Conservation (phyloP, 768 basidiomycete species). For the Pisolithus albus region DNA sequence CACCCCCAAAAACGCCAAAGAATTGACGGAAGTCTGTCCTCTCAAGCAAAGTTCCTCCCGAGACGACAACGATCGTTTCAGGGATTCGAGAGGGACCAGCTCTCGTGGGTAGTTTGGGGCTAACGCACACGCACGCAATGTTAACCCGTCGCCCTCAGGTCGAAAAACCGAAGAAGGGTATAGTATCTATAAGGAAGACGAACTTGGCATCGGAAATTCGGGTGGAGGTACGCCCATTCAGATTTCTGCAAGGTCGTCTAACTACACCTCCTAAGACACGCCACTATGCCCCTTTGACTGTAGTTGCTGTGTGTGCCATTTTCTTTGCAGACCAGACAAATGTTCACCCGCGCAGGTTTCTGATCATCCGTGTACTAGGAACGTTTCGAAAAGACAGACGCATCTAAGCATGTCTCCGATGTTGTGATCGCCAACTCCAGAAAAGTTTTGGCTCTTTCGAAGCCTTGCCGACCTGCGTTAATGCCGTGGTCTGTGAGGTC, state of each 20-base stretch:
- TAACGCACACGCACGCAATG: not conserved
- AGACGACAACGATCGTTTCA: conserved; percentile 46
- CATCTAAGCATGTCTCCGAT: not conserved
- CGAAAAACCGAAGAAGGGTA: conserved; percentile 77
- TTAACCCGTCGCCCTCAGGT: conserved; percentile 37
- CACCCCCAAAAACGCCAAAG: conserved; percentile 33
- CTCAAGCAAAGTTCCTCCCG: conserved; percentile 15
- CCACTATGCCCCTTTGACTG: conserved; percentile 86
- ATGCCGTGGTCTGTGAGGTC: conserved; percentile 46
- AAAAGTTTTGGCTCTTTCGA: conserved; percentile 45
- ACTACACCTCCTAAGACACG: conserved; percentile 49
- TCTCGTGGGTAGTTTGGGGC: conserved; percentile 45
- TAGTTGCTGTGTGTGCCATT: conserved; percentile 64
- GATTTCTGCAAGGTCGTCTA: conserved; percentile 10
- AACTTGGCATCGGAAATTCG: conserved; percentile 59
- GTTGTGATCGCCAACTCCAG: not conserved
- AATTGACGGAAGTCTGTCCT: conserved; percentile 14
- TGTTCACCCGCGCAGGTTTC: conserved; percentile 18
- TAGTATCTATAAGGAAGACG: conserved; percentile 74
- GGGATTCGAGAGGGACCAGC: conserved; percentile 68
- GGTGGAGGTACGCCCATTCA: conserved; percentile 58
- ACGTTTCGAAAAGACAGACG: not conserved
- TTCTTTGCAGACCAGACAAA: not conserved
- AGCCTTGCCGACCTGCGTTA: conserved; percentile 38
- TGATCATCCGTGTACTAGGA: conserved; percentile 5